Conservation (phyloP, 164 flowering plant species). For the Vitis amurensis region DNA sequence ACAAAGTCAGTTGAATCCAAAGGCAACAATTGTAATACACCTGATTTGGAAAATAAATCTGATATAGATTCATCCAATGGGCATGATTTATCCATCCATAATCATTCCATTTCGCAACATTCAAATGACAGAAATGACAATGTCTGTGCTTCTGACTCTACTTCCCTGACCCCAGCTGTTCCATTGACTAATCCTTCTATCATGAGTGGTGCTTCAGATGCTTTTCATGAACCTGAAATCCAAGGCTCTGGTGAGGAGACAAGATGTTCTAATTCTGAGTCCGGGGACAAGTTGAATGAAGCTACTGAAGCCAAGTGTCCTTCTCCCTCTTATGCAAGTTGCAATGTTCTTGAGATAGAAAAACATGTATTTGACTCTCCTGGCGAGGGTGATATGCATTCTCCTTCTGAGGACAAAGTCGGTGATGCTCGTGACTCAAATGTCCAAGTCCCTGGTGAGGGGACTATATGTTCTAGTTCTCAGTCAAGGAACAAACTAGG, state of each 20-base stretch:
- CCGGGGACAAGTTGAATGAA: slow-evolving; percentile 13
- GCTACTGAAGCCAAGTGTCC: slow-evolving; percentile 9
- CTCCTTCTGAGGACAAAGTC: background rate
- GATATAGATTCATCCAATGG: slow-evolving; percentile 23
- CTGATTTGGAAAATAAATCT: slow-evolving; percentile 25
- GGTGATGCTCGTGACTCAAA: slow-evolving; percentile 22
- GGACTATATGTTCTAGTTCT: background rate
- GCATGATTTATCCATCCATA: slow-evolving; percentile 16
- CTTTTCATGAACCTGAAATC: slow-evolving; percentile 17
- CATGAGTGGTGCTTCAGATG: slow-evolving; percentile 21
- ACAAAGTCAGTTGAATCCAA: background rate
- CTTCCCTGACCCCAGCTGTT: slow-evolving; percentile 9
- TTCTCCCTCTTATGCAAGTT: slow-evolving; percentile 6
- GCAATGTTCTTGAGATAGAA: slow-evolving; percentile 10
- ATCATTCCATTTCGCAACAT: slow-evolving; percentile 11
- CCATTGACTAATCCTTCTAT: slow-evolving; percentile 17
- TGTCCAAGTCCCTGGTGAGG: slow-evolving; percentile 7
- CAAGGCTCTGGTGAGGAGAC: slow-evolving; percentile 5
- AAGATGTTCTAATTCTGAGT: background rate
- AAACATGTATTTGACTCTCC: background rate
- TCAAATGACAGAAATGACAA: slow-evolving; percentile 13
- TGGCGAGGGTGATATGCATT: background rate
- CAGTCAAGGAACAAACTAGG: slow-evolving; percentile 7
- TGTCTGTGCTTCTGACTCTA: slow-evolving; percentile 21
- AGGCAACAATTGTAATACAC: slow-evolving; percentile 1